Evolutionary conservation across 306 rosid species (phyloP), one percentile per base, ranked within the genome.

Genomic region (Pyrus pyrifolia): DNA sequence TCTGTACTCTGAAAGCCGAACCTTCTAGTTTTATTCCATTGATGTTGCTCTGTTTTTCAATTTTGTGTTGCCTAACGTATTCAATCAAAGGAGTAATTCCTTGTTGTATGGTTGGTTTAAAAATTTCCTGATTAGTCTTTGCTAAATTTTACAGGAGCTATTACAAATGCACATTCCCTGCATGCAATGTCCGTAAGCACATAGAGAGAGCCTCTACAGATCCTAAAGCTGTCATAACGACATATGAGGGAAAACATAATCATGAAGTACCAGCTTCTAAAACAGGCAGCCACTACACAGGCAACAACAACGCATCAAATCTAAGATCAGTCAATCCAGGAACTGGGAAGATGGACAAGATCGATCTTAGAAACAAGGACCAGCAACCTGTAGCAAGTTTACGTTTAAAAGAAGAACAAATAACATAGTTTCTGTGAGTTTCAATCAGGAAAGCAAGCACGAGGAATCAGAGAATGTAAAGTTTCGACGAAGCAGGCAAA

Each of bases 181-280:
- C 87, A 57, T 93, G 98, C 79, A 89, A 88, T 21, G 98, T 93
- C 19, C 91, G 98, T 31, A 93, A 93, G 80, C 97, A 93, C 9
- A 89, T 93, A 0, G 98, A 93, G 85, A 89, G 98, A 74, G 98
- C 97, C 52, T 86, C 98, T 0, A 74, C 92, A 0, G 98, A 93
- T 80, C 93, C 88, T 11, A 93, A 91, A 86, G 98, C 96, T 33
- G 97, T 93, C 65, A 91, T 93, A 79, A 91, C 98, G 70, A 89
- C 98, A 25, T 93, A 93, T 4, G 98, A 93, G 82, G 97, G 98
- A 10, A 93, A 89, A 78, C 98, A 93, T 72, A 93, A 86, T 55
- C 98, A 93, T 73, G 90, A 93, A 21, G 92, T 93, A n/a, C 98
- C 98, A 8, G 92, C 91, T 15, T 89, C 96, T 58, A 93, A 79